A percentile compares a stretch with the other conserved stretches of the same genome.
Conservation (phyloP, 495 filamentous ascomycete species). For the Tricharina praecox region DNA sequence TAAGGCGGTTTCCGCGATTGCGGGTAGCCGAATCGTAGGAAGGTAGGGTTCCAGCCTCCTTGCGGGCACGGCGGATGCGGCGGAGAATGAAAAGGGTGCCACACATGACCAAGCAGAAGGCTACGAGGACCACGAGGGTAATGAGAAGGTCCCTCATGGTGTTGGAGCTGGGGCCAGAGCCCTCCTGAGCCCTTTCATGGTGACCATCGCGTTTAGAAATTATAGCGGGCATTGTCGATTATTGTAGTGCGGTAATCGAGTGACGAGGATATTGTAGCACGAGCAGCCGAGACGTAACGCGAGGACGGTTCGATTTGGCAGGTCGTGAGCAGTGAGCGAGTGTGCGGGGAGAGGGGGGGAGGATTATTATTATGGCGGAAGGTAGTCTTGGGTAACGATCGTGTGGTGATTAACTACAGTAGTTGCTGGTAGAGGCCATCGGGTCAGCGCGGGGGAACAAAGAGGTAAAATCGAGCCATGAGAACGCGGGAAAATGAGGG, state of each 20-base stretch:
- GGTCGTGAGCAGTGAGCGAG: background rate
- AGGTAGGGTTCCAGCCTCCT: slow-evolving; percentile 34
- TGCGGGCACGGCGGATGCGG: slow-evolving; percentile 39
- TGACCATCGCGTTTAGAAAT: slow-evolving; percentile 4
- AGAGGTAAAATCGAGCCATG: background rate
- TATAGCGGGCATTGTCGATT: slow-evolving; percentile 9
- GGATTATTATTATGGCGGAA: background rate
- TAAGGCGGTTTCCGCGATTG: slow-evolving; percentile 52
- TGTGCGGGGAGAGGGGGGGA: slow-evolving; percentile 5
- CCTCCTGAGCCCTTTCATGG: slow-evolving; percentile 4
- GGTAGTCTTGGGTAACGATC: slow-evolving; percentile 9
- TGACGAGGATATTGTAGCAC: background rate
- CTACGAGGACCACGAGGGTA: slow-evolving; percentile 56
- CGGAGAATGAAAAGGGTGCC: slow-evolving; percentile 54
- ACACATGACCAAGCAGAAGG: slow-evolving; percentile 48
- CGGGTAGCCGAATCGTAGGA: slow-evolving; percentile 33
- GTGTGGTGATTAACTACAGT: slow-evolving; percentile 4
- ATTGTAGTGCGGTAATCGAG: too few species aligned
- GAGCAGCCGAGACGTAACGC: background rate
- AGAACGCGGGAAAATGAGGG: background rate
- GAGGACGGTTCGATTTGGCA: background rate
- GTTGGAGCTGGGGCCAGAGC: background rate
- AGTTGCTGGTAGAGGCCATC: background rate
- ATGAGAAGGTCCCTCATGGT: slow-evolving; percentile 31
- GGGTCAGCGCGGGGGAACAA: background rate